Percentiles rank a stretch among this genome's conserved stretches.
Conservation (phyloP, 2,329 filamentous ascomycete species). For the Stylonectria norvegica region DNA sequence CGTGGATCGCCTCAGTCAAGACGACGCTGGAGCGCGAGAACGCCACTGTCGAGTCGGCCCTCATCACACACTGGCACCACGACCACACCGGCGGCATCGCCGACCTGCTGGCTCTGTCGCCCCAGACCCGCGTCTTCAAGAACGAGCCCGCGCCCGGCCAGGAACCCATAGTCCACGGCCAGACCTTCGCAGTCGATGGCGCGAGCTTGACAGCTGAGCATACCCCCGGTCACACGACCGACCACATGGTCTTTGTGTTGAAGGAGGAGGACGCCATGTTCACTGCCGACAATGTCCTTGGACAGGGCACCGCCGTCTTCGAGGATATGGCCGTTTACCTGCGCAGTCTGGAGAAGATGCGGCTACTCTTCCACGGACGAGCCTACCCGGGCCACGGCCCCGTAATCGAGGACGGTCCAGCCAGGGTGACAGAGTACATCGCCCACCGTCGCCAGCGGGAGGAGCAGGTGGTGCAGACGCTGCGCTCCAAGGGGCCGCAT, state of each 20-base stretch:
- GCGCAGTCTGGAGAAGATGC: constrained; percentile 66
- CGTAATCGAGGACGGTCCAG: constrained; percentile 67
- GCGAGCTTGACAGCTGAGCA: constrained; percentile 63
- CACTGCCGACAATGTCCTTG: constrained; percentile 84
- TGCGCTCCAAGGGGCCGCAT: constrained; percentile 43
- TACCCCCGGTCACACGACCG: constrained; percentile 67
- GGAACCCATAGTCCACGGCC: constrained; percentile 44
- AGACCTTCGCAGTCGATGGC: constrained; percentile 55
- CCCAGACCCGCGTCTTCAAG: constrained; percentile 64
- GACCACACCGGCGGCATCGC: constrained; percentile 79
- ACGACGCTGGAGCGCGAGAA: constrained; percentile 64
- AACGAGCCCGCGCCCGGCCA: constrained; percentile 54
- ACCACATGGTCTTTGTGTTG: constrained; percentile 77
- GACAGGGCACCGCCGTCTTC: constrained; percentile 82
- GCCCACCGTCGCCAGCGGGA: constrained; percentile 76
- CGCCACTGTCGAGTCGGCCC: constrained; percentile 62
- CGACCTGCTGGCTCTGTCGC: constrained; percentile 64
- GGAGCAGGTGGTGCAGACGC: constrained; percentile 66
- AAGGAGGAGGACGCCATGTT: constrained; percentile 81
- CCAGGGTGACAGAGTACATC: constrained; percentile 79
- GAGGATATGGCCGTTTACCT: constrained; percentile 72
- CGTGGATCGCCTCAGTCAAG: constrained; percentile 68
- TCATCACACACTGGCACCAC: constrained; percentile 90
- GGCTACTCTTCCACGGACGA: constrained; percentile 57
- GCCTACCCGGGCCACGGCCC: constrained; percentile 88